phyloP scores from a whole-genome alignment of 768 basidiomycete species.

The Chalciporus pseudorubinellus region DNA sequence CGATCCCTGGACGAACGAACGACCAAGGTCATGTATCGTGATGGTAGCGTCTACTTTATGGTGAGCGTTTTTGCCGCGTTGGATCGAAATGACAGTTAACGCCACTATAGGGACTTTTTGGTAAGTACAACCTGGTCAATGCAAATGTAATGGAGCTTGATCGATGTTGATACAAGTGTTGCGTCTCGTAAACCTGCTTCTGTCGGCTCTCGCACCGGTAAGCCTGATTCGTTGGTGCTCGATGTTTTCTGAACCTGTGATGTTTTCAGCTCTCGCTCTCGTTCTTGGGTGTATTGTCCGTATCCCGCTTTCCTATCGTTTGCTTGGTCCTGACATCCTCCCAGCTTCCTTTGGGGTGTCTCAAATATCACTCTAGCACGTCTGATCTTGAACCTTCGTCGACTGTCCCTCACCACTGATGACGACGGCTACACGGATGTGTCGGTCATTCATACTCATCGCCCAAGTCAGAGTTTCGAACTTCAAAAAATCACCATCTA shows the following conservation, averaged over 20 bases:
- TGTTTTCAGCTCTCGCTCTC: constrained; percentile 15
- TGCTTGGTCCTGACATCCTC: neutral
- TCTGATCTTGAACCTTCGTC: constrained; percentile 35
- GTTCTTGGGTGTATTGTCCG: constrained; percentile 24
- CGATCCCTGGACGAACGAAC: constrained; percentile 13
- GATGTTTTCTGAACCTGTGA: neutral
- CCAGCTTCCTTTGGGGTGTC: constrained; percentile 37
- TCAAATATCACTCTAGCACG: constrained; percentile 32
- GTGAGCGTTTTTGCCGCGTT: constrained; percentile 11
- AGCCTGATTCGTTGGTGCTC: neutral
- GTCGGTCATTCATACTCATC: neutral
- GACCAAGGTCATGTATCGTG: constrained; percentile 27
- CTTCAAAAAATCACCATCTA: neutral
- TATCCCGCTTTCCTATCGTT: neutral
- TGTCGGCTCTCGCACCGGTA: constrained; percentile 24
- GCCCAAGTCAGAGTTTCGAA: neutral
- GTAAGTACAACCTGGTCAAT: constrained; percentile 9
- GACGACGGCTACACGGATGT: neutral
- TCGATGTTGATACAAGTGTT: constrained; percentile 12
- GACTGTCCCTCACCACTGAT: neutral
- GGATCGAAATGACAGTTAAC: neutral
- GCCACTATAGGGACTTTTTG: constrained; percentile 20
- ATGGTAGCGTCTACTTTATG: constrained; percentile 28
- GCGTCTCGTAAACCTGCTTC: constrained; percentile 20
- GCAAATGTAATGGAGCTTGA: neutral